These are phyloP conservation scores for Didymella glomerata DNA, from an alignment of 2,329 filamentous ascomycete genomes.

Conservation along the genomic window DNA sequence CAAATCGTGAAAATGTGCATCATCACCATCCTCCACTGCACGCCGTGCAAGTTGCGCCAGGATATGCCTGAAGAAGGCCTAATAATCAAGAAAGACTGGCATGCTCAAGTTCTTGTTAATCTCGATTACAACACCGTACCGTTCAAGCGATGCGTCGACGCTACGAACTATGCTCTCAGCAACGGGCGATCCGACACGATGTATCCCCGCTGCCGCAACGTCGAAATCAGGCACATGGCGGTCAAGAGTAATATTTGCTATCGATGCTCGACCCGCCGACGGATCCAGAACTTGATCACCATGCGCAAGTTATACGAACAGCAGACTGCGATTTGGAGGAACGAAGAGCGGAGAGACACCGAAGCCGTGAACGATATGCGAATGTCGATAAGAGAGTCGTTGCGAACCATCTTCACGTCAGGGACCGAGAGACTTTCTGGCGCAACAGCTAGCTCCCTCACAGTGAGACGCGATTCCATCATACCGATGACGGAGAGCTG, in stretches of 20 bases:
- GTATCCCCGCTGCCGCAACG: constrained; percentile 1
- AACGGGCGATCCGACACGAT: background rate
- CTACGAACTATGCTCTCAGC: background rate
- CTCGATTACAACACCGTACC: background rate
- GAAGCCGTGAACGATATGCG: background rate
- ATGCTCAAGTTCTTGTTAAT: background rate
- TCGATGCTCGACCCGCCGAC: background rate
- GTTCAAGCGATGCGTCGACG: background rate
- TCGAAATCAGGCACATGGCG: background rate
- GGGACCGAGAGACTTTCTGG: background rate
- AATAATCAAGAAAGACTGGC: background rate
- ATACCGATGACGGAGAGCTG: background rate
- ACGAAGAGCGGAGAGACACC: background rate
- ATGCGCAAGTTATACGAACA: background rate
- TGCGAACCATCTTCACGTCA: background rate
- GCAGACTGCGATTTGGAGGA: background rate
- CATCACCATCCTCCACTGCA: constrained; percentile 1
- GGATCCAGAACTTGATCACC: background rate
- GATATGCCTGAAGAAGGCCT: background rate
- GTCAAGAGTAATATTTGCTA: background rate
- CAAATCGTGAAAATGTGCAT: background rate
- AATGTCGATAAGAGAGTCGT: background rate
- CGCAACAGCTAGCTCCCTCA: background rate
- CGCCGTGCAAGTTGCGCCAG: background rate
- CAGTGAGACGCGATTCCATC: background rate